These are phyloP conservation scores for Termitomyces sp. DNA, from an alignment of 768 basidiomycete genomes.

Conservation along the genomic window DNA sequence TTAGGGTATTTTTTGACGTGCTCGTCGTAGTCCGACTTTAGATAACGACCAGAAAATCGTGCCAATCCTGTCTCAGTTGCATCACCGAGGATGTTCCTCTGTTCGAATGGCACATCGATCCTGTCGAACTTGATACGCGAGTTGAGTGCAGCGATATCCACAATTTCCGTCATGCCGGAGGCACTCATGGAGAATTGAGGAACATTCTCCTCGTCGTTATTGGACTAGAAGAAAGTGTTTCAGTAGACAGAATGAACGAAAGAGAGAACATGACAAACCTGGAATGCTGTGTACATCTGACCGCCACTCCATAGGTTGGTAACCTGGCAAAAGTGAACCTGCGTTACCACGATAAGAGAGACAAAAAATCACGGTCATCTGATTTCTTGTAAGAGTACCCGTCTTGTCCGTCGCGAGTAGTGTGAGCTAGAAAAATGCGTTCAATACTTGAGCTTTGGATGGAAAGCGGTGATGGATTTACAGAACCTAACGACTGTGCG, in stretches of 20 bases:
- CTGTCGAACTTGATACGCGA: constrained; percentile 68
- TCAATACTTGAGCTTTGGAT: not conserved
- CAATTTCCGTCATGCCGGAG: constrained; percentile 59
- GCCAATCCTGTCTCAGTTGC: constrained; percentile 73
- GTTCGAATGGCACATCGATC: constrained; percentile 53
- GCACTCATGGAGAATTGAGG: constrained; percentile 42
- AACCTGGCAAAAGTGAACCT: constrained; percentile 26
- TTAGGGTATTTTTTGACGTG: constrained; percentile 46
- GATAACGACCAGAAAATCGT: constrained; percentile 55
- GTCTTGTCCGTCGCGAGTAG: constrained; percentile 70
- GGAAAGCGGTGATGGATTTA: constrained; percentile 13
- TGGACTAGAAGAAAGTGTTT: constrained; percentile 32
- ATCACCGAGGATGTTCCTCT: constrained; percentile 60
- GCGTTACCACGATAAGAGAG: not conserved
- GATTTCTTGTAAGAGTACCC: constrained; percentile 63
- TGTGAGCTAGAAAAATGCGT: constrained; percentile 41
- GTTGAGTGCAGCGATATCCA: constrained; percentile 60
- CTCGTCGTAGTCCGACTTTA: constrained; percentile 46
- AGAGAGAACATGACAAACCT: constrained; percentile 24
- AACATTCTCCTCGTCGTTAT: constrained; percentile 57
- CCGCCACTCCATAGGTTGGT: constrained; percentile 62
- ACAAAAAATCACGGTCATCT: constrained; percentile 49
- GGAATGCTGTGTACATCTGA: constrained; percentile 61
- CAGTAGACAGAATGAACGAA: not conserved
- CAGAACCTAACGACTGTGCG: constrained; percentile 30